These are phyloP conservation scores for Phytophthora lateralis DNA, from an alignment of 352 stramenopile species.

Conservation along the genomic window DNA sequence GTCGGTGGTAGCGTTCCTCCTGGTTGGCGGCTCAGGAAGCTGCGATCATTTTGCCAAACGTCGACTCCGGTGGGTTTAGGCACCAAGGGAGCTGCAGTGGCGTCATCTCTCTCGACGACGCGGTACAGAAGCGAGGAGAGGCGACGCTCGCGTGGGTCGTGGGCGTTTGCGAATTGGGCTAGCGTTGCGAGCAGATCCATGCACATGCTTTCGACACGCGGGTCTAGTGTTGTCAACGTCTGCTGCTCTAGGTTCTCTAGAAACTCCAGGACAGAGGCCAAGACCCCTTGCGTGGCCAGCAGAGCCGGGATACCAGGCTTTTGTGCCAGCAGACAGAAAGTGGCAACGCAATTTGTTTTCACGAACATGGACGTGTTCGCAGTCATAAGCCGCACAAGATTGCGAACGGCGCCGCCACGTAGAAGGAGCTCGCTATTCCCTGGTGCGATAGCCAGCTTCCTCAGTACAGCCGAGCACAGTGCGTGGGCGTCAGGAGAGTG, in stretches of 20 bases:
- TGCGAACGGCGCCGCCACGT: slow-evolving; percentile 54
- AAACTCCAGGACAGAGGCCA: slow-evolving; percentile 59
- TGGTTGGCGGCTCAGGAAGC: slow-evolving; percentile 48
- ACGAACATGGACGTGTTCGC: slow-evolving; percentile 42
- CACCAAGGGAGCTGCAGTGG: not conserved
- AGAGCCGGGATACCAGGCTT: slow-evolving; percentile 48
- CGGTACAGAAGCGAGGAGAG: slow-evolving; percentile 64
- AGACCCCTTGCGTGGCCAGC: slow-evolving; percentile 61
- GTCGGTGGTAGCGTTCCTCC: slow-evolving; percentile 32
- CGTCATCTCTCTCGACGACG: slow-evolving; percentile 63
- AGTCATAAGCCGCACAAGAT: slow-evolving; percentile 57
- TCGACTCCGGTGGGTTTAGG: slow-evolving; percentile 1
- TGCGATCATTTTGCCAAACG: slow-evolving; percentile 62
- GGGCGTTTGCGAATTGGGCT: slow-evolving; percentile 57
- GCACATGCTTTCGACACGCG: slow-evolving; percentile 64
- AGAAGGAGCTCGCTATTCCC: slow-evolving; percentile 71
- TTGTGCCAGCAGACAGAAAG: slow-evolving; percentile 62
- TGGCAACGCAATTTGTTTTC: slow-evolving; percentile 74
- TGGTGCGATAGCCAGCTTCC: slow-evolving; percentile 69
- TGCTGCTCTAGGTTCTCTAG: slow-evolving; percentile 41
- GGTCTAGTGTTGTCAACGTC: slow-evolving; percentile 14
- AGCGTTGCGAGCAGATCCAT: slow-evolving; percentile 67
- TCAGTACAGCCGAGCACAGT: slow-evolving; percentile 62
- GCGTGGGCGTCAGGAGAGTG: slow-evolving; percentile 30
- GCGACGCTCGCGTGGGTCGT: slow-evolving; percentile 57